Evolutionary conservation across 2,329 filamentous ascomycete genomes (phyloP), one percentile per base, ranked within the genome.

Genomic region (Sporothrix inflata): DNA sequence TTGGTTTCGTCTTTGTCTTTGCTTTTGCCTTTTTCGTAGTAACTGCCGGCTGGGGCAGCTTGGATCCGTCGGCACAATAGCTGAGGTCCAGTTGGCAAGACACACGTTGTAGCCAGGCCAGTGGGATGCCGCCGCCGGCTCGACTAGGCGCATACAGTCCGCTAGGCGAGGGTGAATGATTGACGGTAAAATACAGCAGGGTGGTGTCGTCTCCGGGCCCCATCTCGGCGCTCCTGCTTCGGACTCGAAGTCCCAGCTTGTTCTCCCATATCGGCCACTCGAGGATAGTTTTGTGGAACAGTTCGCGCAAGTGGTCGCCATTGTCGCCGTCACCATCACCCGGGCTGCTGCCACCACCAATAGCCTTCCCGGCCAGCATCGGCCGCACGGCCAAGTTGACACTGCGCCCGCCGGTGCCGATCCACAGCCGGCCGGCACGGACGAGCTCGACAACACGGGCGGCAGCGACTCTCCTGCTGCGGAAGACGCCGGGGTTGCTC

Each of bases 381-480:
- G 72, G 68, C 27, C 66, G 66, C 7, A 74, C 71, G 0, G 70
- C 63, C 21, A 75, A 61, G 12, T 49, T 69, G 4, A 75, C 68
- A 4, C 71, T 61, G 42, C 71, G 67, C 1, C 75, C 75, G 38
- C 60, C 51, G 14, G 53, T 42, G 55, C 71, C 71, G 27, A 75
- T 40, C 74, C 75, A 76, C 4, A 76, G 57, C 3, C 72, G 73
- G 45, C 75, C 75, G 3, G 72, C 70, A 1, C 71, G 73, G n/a
- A 74, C 72, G 1, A 76, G 74, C 38, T 73, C 65, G 1, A 71
- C 73, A 1, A 76, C 75, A 7, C 73, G 73, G 1, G 61, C 69
- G 6, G 75, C 75, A 1, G 75, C 34, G 0, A 73, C 74, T 1
- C 12, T 24, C 3, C 47, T 19, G 9, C 55, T 72, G 9, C 72